Base-by-base conservation (phyloP, 1,284 basidiomycete species). In the Ustilago xerochloae region DNA sequence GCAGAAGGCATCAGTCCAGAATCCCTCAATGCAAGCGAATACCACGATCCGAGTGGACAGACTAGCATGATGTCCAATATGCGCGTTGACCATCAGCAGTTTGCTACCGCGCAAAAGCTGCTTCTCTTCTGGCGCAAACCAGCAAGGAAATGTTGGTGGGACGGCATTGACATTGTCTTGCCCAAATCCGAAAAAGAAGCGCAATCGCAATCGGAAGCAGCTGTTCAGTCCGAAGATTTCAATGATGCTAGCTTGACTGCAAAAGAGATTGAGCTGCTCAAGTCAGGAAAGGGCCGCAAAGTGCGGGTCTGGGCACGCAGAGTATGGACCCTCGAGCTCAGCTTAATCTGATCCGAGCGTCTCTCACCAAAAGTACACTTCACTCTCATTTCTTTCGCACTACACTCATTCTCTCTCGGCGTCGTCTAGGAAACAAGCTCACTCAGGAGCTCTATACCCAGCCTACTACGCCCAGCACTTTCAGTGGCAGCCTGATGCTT, bases 81-180 rank as follows among this genome's bases (percentile, higher is more conserved):
- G 54, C 22, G 91, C 91, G 55, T 99, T 62, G 94, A 99, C 85
- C 91, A 92, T 73, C 87, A 89, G 61, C 97, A 99, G 86, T 95
- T 99, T 91, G 90, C 91, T 30, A 99, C 96, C 6, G 95, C 97
- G 10, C 96, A 99, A 85, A 99, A 99, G 86, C 87, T 99, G 41
- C 87, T 99, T 38, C 86, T 99, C 48, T 99, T 99, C 88, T 99
- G 96, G 96, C 89, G 96, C 84, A 99, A 99, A 86, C 96, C 96
- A 30, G 96, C 96, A 16, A 89, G 96, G 55, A 99, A 99, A 86
- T 99, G 97, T 86, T 99, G 96, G 96, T 99, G 96, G 96, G 97
- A 99, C 81, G 95, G 95, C 16, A 89, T 95, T 50, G 94, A 98
- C 77, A 89, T 98, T 35, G 91, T 95, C 56, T 85, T 97, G n/a